Percentiles rank a stretch among this genome's conserved stretches.
Conservation (phyloP, 73 alveolate species). For the Symbiodinium natans region DNA sequence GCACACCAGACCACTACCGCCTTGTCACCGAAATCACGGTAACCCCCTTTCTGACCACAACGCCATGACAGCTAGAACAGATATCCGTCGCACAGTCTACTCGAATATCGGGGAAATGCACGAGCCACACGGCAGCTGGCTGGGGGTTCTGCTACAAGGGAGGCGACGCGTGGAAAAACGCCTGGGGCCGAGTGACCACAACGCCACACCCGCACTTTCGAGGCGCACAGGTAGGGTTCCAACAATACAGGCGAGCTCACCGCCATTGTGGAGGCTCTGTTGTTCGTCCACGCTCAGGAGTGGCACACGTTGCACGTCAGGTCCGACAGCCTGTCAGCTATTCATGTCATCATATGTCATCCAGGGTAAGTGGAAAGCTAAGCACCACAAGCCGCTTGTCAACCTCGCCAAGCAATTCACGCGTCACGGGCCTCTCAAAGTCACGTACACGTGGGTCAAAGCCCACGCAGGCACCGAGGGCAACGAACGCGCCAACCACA, state of each 20-base stretch:
- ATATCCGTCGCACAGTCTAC: background rate
- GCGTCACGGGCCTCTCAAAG: background rate
- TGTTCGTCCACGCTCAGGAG: background rate
- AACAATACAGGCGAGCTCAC: background rate
- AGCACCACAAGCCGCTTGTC: background rate
- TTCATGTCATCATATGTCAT: background rate
- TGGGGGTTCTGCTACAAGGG: background rate
- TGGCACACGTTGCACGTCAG: too few species aligned
- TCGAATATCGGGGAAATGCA: background rate
- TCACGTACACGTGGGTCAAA: background rate
- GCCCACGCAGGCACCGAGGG: background rate
- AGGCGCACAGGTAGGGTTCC: background rate
- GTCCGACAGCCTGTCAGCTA: background rate
- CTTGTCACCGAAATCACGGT: background rate
- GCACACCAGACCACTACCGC: background rate
- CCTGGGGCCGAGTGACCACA: background rate
- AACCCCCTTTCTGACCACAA: background rate
- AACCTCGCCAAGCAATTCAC: background rate
- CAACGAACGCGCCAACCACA: background rate
- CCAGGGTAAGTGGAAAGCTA: background rate
- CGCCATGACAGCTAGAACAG: background rate
- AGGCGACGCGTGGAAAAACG: background rate
- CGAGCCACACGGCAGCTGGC: background rate
- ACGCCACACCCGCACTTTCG: background rate
- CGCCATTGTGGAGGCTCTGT: background rate